Evolutionary conservation across 2,329 filamentous ascomycete species (phyloP).

Genomic region (Ramularia collo-cygni): DNA sequence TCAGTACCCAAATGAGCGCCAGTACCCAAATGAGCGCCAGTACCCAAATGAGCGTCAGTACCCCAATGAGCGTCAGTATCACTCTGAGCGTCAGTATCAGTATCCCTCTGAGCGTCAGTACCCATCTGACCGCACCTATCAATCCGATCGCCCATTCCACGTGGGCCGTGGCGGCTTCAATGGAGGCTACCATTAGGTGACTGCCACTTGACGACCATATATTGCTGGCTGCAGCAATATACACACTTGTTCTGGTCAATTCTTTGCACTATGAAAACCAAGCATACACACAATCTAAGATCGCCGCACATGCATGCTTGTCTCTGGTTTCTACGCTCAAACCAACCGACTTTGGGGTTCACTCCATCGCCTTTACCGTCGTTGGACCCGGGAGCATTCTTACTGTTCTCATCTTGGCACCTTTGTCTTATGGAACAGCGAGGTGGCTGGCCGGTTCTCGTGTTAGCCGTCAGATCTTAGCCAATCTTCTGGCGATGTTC

Average conservation of each 20-base stretch:
- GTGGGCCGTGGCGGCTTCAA: slow-evolving; percentile 19
- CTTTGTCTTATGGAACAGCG: slow-evolving; percentile 14
- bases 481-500: slow-evolving; percentile 17
- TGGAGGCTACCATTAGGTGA: slow-evolving; percentile 20
- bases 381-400: slow-evolving; percentile 12
- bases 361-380: slow-evolving; percentile 10
- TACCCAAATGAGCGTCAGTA: no score
- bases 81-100: slow-evolving; percentile 1
- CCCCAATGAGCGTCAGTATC: slow-evolving; percentile 14
- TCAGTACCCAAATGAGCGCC: no score
- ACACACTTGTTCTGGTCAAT: not conserved
- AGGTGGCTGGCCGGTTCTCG: slow-evolving; percentile 17
- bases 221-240: slow-evolving; percentile 1
- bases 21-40: no score
- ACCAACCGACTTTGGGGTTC: slow-evolving; percentile 15
- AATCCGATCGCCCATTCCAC: slow-evolving; percentile 10
- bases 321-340: slow-evolving; percentile 17
- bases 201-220: slow-evolving; percentile 4
- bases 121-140: slow-evolving; percentile 4
- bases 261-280: slow-evolving; percentile 1
- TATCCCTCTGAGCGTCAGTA: not conserved
- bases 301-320: slow-evolving; percentile 16
- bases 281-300: slow-evolving; percentile 18
- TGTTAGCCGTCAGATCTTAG: slow-evolving; percentile 17
- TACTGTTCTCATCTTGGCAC: slow-evolving; percentile 16